A percentile compares a stretch with the other conserved stretches of the same genome.
Evolutionary conservation across 257 asterid species (phyloP).

Genomic region (Mitragyna speciosa): DNA sequence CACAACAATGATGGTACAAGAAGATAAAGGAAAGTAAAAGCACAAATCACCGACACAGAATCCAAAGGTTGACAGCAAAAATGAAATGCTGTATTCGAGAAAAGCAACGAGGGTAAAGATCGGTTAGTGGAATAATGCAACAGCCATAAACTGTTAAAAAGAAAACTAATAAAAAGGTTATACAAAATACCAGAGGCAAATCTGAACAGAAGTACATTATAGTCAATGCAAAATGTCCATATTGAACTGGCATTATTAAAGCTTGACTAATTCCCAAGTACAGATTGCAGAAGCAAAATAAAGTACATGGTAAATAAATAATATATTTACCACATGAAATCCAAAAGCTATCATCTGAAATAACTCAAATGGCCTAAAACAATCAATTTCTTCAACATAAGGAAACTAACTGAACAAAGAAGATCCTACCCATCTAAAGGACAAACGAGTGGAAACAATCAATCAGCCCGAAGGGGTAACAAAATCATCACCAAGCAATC

Average conservation of each 20-base stretch:
- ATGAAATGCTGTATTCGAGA: background rate
- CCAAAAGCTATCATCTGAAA: background rate
- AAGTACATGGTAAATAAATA: background rate
- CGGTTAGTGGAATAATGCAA: background rate
- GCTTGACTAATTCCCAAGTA: background rate
- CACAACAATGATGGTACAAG: background rate
- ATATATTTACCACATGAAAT: background rate
- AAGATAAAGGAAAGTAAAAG: background rate
- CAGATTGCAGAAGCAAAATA: background rate
- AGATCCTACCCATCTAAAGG: background rate
- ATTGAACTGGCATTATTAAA: background rate
- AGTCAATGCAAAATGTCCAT: background rate
- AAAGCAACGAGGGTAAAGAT: background rate
- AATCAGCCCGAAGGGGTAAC: background rate
- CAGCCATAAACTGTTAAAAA: too few species aligned
- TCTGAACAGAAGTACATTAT: background rate
- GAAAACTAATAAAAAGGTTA: background rate
- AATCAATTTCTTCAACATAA: background rate
- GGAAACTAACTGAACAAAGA: slow-evolving; percentile 2
- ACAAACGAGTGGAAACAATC: background rate
- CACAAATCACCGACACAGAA: slow-evolving; percentile 5
- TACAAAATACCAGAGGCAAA: background rate
- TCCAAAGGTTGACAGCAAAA: slow-evolving; percentile 4
- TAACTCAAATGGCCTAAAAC: background rate
- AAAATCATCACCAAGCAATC: background rate